Evolutionary conservation across 805 yeast species (phyloP).

Genomic region (Yamadazyma philogaea): DNA sequence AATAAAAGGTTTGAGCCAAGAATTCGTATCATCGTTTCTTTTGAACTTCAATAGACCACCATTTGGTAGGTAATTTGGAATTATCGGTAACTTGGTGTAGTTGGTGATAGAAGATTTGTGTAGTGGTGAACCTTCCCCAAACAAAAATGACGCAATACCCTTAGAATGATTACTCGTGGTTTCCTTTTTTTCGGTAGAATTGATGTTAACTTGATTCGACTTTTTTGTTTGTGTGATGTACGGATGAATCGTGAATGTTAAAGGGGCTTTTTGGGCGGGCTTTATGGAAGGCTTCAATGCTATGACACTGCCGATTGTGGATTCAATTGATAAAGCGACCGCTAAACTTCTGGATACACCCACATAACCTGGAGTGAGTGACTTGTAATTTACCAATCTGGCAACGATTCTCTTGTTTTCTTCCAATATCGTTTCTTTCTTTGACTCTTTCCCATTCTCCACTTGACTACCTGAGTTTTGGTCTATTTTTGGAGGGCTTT

Average conservation of each 20-base stretch:
- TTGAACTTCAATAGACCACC: constrained; percentile 62
- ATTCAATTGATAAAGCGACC: constrained; percentile 52
- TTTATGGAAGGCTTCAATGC: constrained; percentile 46
- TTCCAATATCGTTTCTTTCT: constrained; percentile 14
- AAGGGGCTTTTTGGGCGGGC: constrained; percentile 35
- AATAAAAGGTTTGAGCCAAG: constrained; percentile 39
- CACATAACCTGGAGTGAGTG: constrained; percentile 31
- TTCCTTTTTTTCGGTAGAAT: constrained; percentile 29
- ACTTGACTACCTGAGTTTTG: not conserved
- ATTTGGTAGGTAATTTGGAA: constrained; percentile 45
- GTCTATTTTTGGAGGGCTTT: constrained; percentile 15
- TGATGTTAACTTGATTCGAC: constrained; percentile 24
- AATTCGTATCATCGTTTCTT: constrained; percentile 36
- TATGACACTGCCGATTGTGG: constrained; percentile 50
- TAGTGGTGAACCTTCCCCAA: constrained; percentile 17
- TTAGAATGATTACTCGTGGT: constrained; percentile 18
- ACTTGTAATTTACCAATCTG: constrained; percentile 40
- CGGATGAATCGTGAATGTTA: constrained; percentile 51
- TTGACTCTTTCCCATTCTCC: constrained; percentile 7
- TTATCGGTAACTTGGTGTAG: constrained; percentile 48
- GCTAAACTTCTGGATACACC: constrained; percentile 56
- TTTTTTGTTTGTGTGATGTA: constrained; percentile 44
- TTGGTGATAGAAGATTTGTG: constrained; percentile 46
- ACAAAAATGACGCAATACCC: constrained; percentile 19
- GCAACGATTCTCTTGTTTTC: constrained; percentile 52